Base-by-base conservation (phyloP, 2,329 filamentous ascomycete genomes). In the Xylaria hypoxylon region DNA sequence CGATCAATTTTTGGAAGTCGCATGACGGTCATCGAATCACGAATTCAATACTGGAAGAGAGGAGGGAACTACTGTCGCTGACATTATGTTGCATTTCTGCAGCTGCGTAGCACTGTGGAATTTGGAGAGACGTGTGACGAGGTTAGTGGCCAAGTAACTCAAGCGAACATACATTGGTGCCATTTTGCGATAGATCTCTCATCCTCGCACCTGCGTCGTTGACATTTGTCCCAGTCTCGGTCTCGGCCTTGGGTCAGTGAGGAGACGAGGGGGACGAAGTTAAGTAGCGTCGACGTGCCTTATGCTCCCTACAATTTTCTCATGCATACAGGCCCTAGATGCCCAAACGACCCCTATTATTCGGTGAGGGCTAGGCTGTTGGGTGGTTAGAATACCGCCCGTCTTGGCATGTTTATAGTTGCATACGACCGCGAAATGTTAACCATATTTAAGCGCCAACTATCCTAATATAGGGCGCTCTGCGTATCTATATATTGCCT, bases 11-110 rank as follows among this genome's bases (percentile, higher is more conserved):
- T 47, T 52, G 28, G 15, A 45, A 33, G 24, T 15, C 19, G 24
- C n/a, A 26, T 56, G 42, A 40, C 24, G 22, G 10, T 47, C 15
- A 35, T 51, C 31, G 51, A 50, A 53, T 57, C 55, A 44, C 19
- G 22, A 38, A 38, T 10, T n/a, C 17, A 31, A 19, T 6, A 24
- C 64, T 48, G 28, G 31, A 59, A 59, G 45, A 13, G 35, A 19
- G 42, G 26, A 55, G 33, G 26, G 31, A 45, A 55, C n/a, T 17
- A 6, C 28, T 6, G 10, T n/a, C 28, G 8, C 48, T 28, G 35
- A 3, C 5, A 26, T 22, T 10, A 13, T 48, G 53, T 63, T 53
- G 56, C 63, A 65, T 65, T 47, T 62, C 52, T 66, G 52, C 47
- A 59, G 58, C 53, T 35, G 33, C 48, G 38, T 56, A 19, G 22